These are phyloP conservation scores for Saturnispora dispora DNA, from an alignment of 805 yeast species.

Conservation along the genomic window DNA sequence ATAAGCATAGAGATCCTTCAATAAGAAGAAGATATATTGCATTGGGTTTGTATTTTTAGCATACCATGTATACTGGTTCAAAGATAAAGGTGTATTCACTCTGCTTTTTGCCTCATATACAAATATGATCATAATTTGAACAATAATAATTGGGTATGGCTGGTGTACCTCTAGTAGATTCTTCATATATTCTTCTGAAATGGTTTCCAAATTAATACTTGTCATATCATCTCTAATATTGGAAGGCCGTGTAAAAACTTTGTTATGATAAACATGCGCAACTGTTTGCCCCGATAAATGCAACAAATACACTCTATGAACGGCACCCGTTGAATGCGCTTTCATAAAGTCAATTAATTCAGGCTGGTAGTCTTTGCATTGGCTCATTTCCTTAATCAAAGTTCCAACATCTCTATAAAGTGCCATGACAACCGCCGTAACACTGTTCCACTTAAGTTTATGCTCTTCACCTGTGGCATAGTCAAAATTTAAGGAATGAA, in stretches of 20 bases:
- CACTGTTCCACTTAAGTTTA: conserved; percentile 7
- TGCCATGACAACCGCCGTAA: conserved; percentile 8
- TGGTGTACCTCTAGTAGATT: conserved; percentile 6
- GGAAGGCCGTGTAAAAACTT: conserved; percentile 7
- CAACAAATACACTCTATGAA: conserved; percentile 21
- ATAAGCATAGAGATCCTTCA: conserved; percentile 10
- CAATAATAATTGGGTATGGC: background rate
- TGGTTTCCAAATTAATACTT: conserved; percentile 3
- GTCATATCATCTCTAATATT: conserved; percentile 6
- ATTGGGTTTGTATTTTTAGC: conserved; percentile 12
- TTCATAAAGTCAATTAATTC: conserved; percentile 81
- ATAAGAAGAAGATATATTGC: conserved; percentile 11
- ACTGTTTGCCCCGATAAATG: conserved; percentile 9
- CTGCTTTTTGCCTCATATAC: conserved; percentile 11
- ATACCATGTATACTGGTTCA: conserved; percentile 11
- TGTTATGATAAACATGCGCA: conserved; percentile 10
- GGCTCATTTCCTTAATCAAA: conserved; percentile 9
- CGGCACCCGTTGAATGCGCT: conserved; percentile 68
- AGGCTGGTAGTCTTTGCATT: conserved; percentile 21
- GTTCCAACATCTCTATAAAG: conserved; percentile 10
- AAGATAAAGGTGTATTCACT: background rate
- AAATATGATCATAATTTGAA: conserved; percentile 8
- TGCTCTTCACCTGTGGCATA: conserved; percentile 8
- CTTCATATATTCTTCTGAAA: conserved; percentile 1
- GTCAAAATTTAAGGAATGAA: conserved; percentile 13